phyloP scores from a whole-genome alignment of 2,329 filamentous ascomycete genomes.

The Ascocoryne sarcoides region DNA sequence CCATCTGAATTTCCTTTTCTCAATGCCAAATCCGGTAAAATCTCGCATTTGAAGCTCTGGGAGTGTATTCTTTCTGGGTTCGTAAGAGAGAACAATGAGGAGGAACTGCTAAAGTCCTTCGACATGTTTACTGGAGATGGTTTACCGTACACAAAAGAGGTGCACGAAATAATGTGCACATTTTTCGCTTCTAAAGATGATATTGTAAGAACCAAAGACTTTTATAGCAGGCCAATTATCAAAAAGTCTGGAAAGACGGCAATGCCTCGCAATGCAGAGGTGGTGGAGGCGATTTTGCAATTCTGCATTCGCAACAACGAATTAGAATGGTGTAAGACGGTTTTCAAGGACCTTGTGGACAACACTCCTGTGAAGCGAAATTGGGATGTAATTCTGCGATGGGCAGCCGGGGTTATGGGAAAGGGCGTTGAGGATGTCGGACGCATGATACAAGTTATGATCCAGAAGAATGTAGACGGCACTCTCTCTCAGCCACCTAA shows the following conservation, averaged over 20 bases:
- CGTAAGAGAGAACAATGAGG: slow-evolving; percentile 47
- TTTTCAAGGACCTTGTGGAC: slow-evolving; percentile 42
- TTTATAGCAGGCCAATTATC: slow-evolving; percentile 48
- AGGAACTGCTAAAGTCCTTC: slow-evolving; percentile 48
- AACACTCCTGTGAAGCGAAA: slow-evolving; percentile 41
- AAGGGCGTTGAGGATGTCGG: slow-evolving; percentile 64
- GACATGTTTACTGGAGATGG: slow-evolving; percentile 41
- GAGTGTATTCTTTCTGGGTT: slow-evolving; percentile 50
- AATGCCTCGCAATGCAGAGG: slow-evolving; percentile 17
- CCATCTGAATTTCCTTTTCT: not conserved
- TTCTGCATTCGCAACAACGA: slow-evolving; percentile 53
- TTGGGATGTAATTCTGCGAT: slow-evolving; percentile 68
- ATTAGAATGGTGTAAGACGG: slow-evolving; percentile 50
- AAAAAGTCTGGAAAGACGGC: not conserved
- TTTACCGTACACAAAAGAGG: slow-evolving; percentile 34
- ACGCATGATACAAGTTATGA: slow-evolving; percentile 63
- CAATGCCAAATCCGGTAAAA: not conserved
- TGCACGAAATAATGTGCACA: slow-evolving; percentile 47
- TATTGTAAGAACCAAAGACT: slow-evolving; percentile 52
- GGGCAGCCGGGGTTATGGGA: slow-evolving; percentile 60
- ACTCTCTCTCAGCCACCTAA: slow-evolving; percentile 48
- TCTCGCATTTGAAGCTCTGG: slow-evolving; percentile 35
- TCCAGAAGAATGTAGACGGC: slow-evolving; percentile 38
- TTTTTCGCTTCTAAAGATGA: slow-evolving; percentile 54
- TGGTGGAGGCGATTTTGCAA: slow-evolving; percentile 47